These are phyloP conservation scores for Raddia guianensis DNA, from an alignment of 176 grass and related monocot genomes.

Conservation along the genomic window DNA sequence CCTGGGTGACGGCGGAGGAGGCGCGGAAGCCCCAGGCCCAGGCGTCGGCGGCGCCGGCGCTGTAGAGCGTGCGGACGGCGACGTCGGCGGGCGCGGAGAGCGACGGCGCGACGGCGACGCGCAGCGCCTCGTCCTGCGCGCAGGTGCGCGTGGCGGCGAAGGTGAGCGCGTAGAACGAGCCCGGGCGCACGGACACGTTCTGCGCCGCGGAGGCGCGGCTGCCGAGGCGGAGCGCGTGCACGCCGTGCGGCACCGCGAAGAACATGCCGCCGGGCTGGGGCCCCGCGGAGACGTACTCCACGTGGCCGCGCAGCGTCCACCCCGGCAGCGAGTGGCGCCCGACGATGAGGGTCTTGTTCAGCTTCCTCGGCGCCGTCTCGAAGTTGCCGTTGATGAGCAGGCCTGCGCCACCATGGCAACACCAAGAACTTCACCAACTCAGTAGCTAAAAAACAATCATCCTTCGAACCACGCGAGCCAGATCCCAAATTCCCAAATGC, in stretches of 20 bases:
- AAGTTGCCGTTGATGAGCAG: constrained; percentile 93
- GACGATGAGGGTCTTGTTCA: constrained; percentile 87
- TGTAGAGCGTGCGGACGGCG: constrained; percentile 86
- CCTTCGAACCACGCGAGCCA: neutral
- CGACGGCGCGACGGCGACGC: constrained; percentile 65
- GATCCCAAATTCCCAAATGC: neutral
- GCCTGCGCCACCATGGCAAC: constrained; percentile 32
- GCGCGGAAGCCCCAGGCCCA: constrained; percentile 92
- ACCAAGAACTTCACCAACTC: no score
- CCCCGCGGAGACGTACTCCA: constrained; percentile 83
- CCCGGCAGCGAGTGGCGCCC: constrained; percentile 88
- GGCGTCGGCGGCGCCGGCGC: constrained; percentile 66
- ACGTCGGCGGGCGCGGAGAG: constrained; percentile 70
- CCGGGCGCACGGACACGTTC: constrained; percentile 80
- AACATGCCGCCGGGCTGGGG: constrained; percentile 93
- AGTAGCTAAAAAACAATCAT: neutral
- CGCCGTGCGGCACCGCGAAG: constrained; percentile 80
- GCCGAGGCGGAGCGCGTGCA: constrained; percentile 88
- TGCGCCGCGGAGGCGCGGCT: constrained; percentile 70
- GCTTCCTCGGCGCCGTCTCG: constrained; percentile 66
- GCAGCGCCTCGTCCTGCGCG: constrained; percentile 84
- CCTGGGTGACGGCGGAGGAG: constrained; percentile 46
- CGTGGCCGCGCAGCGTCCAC: constrained; percentile 74
- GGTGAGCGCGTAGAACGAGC: constrained; percentile 83
- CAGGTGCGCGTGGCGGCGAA: constrained; percentile 94